Conservation (phyloP, 2,329 filamentous ascomycete genomes). For the Aspergillus quadricinctus region DNA sequence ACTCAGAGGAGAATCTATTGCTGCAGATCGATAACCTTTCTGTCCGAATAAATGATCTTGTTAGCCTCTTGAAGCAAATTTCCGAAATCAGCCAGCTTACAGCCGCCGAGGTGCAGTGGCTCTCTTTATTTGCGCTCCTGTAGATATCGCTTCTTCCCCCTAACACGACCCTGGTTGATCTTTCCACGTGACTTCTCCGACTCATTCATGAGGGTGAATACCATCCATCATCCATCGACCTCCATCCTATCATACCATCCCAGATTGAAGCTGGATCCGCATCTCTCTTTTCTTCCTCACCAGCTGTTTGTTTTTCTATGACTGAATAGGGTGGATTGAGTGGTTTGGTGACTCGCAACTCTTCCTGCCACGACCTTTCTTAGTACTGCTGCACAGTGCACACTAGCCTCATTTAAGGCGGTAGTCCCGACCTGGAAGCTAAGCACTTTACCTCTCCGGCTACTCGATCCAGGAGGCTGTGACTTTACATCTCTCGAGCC, state of each 20-base stretch:
- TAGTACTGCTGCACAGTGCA: constrained; percentile 20
- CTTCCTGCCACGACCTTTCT: constrained; percentile 9
- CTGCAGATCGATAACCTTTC: not conserved
- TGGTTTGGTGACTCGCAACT: not conserved
- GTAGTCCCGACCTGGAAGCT: constrained; percentile 22
- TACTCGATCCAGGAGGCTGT: constrained; percentile 23
- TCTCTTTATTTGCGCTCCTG: not conserved
- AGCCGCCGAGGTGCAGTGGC: not conserved
- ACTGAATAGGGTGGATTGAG: constrained; percentile 8
- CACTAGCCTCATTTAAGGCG: constrained; percentile 24
- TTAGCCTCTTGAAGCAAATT: not conserved
- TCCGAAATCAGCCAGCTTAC: not conserved
- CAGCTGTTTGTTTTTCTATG: constrained; percentile 3
- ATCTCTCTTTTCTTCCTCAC: constrained; percentile 7
- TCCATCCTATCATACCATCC: constrained; percentile 18
- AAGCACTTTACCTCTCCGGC: constrained; percentile 14
- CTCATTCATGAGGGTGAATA: not conserved
- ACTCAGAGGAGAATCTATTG: not conserved
- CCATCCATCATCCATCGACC: constrained; percentile 3
- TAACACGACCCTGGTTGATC: not conserved
- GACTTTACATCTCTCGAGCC: constrained; percentile 11
- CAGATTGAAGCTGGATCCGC: constrained; percentile 3
- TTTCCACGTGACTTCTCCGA: constrained; percentile 1
- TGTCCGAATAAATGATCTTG: not conserved
- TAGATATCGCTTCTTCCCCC: not conserved